Base-by-base conservation (phyloP, 2,329 filamentous ascomycete species). In the Aspergillus sp. region DNA sequence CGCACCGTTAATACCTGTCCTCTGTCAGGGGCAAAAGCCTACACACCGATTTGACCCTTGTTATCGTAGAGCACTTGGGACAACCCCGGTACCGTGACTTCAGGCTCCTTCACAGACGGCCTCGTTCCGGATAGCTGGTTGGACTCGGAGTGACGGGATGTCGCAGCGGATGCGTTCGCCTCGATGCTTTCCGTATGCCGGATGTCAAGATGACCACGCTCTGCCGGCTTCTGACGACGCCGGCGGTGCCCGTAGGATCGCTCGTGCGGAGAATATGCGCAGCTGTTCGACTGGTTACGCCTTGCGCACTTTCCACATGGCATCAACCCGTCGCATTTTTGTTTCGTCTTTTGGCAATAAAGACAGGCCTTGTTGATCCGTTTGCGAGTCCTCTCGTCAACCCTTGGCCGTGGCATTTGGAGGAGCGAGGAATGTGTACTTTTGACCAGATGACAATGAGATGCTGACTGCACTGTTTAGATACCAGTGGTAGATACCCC, bases 311-410 rank as follows among this genome's bases (percentile, higher is more conserved):
- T n/a, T 2, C 5, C 33, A 19, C 47, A 49, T 13, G 47, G 47
- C n/a, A 16, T 32, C 16, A 35, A 11, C 2, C 47, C 47, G 40
- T 49, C 38, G n/a, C 35, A 22, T 14, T 49, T 19, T 16, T 26
- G 22, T 17, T 43, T 47, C 10, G 30, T 47, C 16, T 32, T 11
- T 14, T 47, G 45, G n/a, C 45, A 47, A 10, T 19, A 16, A 10
- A 47, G 45, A 20, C 45, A 47, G 3, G 45, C 45, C 9, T 47
- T 47, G 26, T 32, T 35, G 16, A 47, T 47, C 14, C 45, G 45
- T 19, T 20, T 32, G 22, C 45, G 45, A 36, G 45, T 30, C 26
- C n/a, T 19, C 17, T 47, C 45, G 10, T 32, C 32, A 11, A 47
- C 45, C 35, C 22, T 47, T 2, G 45, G 45, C 8, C 45, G 45